phyloP scores from a whole-genome alignment of 2,329 filamentous ascomycete species.

The Stromatinia cepivora region DNA sequence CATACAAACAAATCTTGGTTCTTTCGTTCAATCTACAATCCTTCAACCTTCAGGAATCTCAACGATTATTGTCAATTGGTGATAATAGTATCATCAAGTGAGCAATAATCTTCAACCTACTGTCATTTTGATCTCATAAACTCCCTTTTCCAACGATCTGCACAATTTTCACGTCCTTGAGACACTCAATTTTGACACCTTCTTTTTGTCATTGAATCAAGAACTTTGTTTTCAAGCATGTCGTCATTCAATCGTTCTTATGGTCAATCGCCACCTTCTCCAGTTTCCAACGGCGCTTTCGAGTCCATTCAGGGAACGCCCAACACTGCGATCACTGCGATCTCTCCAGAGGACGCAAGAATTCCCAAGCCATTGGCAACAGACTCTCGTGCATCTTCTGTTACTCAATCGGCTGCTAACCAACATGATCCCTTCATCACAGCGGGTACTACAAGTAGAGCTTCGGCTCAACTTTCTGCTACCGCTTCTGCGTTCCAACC shows the following conservation, averaged over 20 bases:
- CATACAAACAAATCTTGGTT: constrained; percentile 6
- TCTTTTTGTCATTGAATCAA: neutral
- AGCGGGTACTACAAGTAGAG: constrained; percentile 39
- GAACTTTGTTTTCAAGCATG: constrained; percentile 21
- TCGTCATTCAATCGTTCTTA: constrained; percentile 21
- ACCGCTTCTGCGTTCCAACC: constrained; percentile 64
- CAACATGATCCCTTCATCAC: constrained; percentile 53
- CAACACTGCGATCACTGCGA: constrained; percentile 62
- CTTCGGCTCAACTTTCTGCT: constrained; percentile 57
- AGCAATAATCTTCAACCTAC: constrained; percentile 1
- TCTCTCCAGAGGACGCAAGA: constrained; percentile 58
- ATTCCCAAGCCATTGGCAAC: constrained; percentile 27
- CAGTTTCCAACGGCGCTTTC: constrained; percentile 49
- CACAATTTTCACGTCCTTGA: constrained; percentile 9
- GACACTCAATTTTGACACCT: constrained; percentile 16
- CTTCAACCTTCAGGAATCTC: neutral
- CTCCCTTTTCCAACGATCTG: neutral
- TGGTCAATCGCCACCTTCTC: constrained; percentile 39
- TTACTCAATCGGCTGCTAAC: constrained; percentile 30
- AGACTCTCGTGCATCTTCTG: constrained; percentile 34
- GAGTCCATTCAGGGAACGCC: constrained; percentile 64
- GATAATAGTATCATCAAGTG: constrained; percentile 3
- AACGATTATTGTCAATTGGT: constrained; percentile 2
- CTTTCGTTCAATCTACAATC: neutral
- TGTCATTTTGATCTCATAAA: neutral